Percentiles rank a stretch among this genome's conserved stretches.
These are phyloP conservation scores for Ophiostoma sp. DNA, from an alignment of 2,329 filamentous ascomycete species.

Conservation along the genomic window DNA sequence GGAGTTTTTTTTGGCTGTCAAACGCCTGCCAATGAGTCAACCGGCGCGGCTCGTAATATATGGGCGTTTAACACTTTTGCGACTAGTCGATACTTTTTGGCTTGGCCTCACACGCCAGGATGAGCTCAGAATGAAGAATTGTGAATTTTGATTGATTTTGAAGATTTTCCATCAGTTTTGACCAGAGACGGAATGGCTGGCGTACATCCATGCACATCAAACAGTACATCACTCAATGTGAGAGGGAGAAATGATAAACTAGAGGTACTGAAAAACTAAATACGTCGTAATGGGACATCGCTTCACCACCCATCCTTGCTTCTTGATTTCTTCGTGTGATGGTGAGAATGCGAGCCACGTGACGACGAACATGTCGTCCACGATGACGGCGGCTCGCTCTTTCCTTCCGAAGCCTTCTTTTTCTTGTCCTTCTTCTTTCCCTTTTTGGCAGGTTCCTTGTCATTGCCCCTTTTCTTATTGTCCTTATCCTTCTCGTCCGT, in stretches of 20 bases:
- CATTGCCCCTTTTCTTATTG: neutral
- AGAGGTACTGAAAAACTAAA: neutral
- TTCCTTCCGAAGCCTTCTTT: neutral
- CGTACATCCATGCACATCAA: neutral
- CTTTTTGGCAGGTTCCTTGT: neutral
- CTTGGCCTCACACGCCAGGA: neutral
- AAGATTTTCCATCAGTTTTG: neutral
- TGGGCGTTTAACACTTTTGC: neutral
- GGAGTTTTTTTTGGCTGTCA: neutral
- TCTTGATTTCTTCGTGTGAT: neutral
- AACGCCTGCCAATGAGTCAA: constrained; percentile 21
- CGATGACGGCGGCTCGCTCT: neutral
- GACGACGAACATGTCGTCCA: constrained; percentile 10
- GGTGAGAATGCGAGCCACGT: neutral
- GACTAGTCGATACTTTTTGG: neutral
- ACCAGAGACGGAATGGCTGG: too few species aligned
- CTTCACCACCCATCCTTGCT: neutral
- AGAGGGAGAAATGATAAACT: neutral
- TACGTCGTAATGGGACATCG: neutral
- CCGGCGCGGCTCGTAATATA: neutral
- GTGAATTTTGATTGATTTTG: neutral
- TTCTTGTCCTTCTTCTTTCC: neutral
- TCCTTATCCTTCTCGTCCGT: neutral
- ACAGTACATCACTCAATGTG: too few species aligned
- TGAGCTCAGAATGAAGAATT: neutral